Conservation (phyloP, 768 basidiomycete species). For the Leccinum ochraceum region DNA sequence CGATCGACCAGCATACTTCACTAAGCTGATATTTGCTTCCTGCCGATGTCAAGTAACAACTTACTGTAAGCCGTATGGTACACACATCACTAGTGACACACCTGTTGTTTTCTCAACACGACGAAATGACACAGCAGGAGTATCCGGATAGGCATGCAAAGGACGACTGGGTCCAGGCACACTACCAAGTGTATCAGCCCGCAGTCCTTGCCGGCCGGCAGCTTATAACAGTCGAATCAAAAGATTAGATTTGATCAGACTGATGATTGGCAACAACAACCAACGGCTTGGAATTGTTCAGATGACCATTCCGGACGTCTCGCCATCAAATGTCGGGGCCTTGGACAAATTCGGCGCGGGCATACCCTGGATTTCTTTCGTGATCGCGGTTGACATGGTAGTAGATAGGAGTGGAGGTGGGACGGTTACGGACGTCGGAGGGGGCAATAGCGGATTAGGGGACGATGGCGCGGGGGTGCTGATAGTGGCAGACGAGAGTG, state of each 20-base stretch:
- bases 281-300: neutral
- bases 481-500: neutral
- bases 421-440: neutral
- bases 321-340: neutral
- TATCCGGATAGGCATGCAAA: neutral
- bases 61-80: neutral
- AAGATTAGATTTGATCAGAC: neutral
- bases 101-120: neutral
- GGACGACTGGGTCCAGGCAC: neutral
- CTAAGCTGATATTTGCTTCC: neutral
- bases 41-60: neutral
- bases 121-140: neutral
- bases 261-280: neutral
- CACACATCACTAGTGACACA: neutral
- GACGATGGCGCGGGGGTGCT: neutral
- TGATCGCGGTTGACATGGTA: neutral
- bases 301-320: neutral
- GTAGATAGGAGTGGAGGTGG: neutral
- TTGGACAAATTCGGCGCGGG: neutral
- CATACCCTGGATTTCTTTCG: conserved; percentile 1
- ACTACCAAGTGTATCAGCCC: neutral
- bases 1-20: neutral
- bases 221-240: neutral
- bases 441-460: neutral
- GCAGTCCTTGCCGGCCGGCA: neutral